phyloP scores from a whole-genome alignment of 345 rosid species.

The Lepidium aucheri region DNA sequence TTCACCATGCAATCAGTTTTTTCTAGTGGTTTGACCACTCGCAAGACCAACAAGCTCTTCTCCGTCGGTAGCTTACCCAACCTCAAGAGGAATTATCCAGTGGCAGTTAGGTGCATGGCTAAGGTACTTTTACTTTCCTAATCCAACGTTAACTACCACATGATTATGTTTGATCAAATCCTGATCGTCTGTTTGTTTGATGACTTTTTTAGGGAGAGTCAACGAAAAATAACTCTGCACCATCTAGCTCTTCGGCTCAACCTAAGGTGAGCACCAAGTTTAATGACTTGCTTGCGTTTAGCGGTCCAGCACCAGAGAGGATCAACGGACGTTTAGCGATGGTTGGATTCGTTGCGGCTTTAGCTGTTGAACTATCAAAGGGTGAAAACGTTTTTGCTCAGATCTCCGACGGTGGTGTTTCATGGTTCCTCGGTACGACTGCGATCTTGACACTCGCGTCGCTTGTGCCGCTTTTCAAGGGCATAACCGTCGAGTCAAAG shows the following conservation, averaged over 20 bases:
- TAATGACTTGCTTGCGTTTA: constrained; percentile 52
- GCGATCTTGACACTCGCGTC: constrained; percentile 51
- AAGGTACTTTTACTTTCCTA: constrained; percentile 20
- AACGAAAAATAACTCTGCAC: constrained; percentile 12
- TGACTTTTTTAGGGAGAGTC: constrained; percentile 12
- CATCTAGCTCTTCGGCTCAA: constrained; percentile 21
- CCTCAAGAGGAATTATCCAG: constrained; percentile 17
- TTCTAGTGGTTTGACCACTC: constrained; percentile 12
- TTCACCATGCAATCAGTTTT: constrained; percentile 38
- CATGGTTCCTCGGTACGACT: constrained; percentile 48
- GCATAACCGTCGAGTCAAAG: constrained; percentile 43
- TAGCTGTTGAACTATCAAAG: constrained; percentile 50
- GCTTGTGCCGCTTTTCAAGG: constrained; percentile 43
- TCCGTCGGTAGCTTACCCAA: constrained; percentile 12
- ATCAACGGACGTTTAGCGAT: constrained; percentile 74
- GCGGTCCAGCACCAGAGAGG: constrained; percentile 85
- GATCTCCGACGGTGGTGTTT: constrained; percentile 43
- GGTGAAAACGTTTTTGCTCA: constrained; percentile 59
- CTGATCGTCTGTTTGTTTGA: neutral
- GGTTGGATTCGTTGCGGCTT: constrained; percentile 65
- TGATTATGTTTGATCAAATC: neutral
- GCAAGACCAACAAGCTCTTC: constrained; percentile 16
- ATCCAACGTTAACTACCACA: neutral
- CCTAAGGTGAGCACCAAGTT: constrained; percentile 46
- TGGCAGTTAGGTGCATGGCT: constrained; percentile 37